phyloP scores from a whole-genome alignment of 257 asterid genomes.

The Gentiana straminea region DNA sequence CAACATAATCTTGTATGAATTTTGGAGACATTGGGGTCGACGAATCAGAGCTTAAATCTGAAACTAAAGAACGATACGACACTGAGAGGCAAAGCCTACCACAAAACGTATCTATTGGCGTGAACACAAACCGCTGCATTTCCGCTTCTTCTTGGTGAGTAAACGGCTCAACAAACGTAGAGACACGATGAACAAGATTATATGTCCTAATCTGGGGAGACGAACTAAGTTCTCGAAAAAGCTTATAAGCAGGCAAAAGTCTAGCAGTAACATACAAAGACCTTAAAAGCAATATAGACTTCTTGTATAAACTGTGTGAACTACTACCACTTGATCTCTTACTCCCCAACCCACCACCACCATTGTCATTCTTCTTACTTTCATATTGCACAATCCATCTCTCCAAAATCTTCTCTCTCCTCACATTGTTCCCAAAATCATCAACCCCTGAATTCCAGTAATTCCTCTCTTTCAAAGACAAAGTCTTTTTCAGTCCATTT shows the following conservation, averaged over 20 bases:
- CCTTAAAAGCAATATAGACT: slow-evolving; percentile 56
- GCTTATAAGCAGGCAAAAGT: slow-evolving; percentile 80
- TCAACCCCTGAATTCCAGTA: slow-evolving; percentile 47
- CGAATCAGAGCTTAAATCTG: slow-evolving; percentile 62
- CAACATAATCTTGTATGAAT: slow-evolving; percentile 76
- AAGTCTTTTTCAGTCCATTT: slow-evolving; percentile 18
- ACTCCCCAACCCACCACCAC: slow-evolving; percentile 26
- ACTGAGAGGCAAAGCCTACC: slow-evolving; percentile 88
- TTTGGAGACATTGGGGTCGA: slow-evolving; percentile 75
- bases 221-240: slow-evolving; percentile 68
- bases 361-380: slow-evolving; percentile 37
- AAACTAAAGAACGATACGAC: slow-evolving; percentile 47
- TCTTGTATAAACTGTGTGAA: slow-evolving; percentile 53
- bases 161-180: slow-evolving; percentile 76
- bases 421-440: slow-evolving; percentile 34
- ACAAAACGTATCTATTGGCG: slow-evolving; percentile 70
- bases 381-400: slow-evolving; percentile 86
- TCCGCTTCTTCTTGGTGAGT: slow-evolving; percentile 76
- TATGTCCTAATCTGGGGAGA: slow-evolving; percentile 48
- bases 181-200: slow-evolving; percentile 65
- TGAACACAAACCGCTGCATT: slow-evolving; percentile 62
- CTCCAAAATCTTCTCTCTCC: slow-evolving; percentile 60
- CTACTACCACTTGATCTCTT: slow-evolving; percentile 47
- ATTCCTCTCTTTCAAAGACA: slow-evolving; percentile 31
- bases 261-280: slow-evolving; percentile 65